phyloP scores from a whole-genome alignment of 2,329 filamentous ascomycete genomes.

The Epichloe typhina region DNA sequence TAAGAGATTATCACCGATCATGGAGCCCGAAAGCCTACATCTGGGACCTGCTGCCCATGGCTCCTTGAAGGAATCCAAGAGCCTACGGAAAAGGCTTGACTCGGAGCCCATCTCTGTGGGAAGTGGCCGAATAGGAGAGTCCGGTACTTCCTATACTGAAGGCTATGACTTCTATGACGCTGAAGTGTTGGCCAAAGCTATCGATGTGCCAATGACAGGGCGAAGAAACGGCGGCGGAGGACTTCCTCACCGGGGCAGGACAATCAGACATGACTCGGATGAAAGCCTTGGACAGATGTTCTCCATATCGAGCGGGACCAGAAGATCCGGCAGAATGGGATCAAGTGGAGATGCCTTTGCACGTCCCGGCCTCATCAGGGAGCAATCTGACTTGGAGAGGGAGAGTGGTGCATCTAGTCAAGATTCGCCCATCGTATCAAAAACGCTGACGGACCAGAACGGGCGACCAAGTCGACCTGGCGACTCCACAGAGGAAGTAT shows the following conservation, averaged over 20 bases:
- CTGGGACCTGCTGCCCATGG: conserved; percentile 34
- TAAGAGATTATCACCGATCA: conserved; percentile 32
- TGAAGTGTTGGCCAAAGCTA: conserved; percentile 36
- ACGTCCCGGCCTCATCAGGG: conserved; percentile 16
- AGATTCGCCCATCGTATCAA: conserved; percentile 22
- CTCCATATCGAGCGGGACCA: conserved; percentile 38
- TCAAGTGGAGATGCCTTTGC: conserved; percentile 11
- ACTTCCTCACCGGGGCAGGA: conserved; percentile 15
- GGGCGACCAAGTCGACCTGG: conserved; percentile 5
- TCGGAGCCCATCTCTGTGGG: conserved; percentile 37
- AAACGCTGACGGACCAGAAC: conserved; percentile 2
- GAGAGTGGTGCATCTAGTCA: conserved; percentile 19
- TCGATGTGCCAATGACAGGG: conserved; percentile 36
- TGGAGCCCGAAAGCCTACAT: conserved; percentile 36
- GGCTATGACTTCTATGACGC: conserved; percentile 55
- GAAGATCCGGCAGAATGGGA: conserved; percentile 8
- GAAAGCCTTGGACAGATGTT: conserved; percentile 48
- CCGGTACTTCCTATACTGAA: conserved; percentile 40
- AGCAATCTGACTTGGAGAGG: conserved; percentile 14
- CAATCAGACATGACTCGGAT: conserved; percentile 39
- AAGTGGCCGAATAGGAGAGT: conserved; percentile 35
- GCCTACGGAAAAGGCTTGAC: conserved; percentile 32
- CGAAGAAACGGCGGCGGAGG: conserved; percentile 23
- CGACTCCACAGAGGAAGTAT: conserved; percentile 26
- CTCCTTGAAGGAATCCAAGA: conserved; percentile 16